Evolutionary conservation across 257 asterid genomes (phyloP), one percentile per base, ranked within the genome.

Genomic region (Solanum sejunctum): DNA sequence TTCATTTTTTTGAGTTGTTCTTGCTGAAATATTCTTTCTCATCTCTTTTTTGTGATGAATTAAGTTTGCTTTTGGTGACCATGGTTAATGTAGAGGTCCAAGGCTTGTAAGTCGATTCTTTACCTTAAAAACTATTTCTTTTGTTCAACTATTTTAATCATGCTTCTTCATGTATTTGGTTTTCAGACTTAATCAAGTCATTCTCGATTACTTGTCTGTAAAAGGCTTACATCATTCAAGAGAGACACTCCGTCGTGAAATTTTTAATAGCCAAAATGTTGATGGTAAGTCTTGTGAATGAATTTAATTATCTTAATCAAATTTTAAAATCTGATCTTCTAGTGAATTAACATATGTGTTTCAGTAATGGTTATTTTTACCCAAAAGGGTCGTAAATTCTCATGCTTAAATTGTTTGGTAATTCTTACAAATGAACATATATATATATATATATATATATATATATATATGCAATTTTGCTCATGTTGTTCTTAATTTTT

Each of bases 111-210:
- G 43, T 43, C 8, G 2, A 1, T 51, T 77, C 23, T 77, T 51
- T 72, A 72, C 11, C 43, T 8, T 1, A 70, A 70, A 70, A 17
- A 3, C 54, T 18, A 70, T 21, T 39, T 17, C 20, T 45, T 9
- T 66, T 73, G 49, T 82, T 18, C 60, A 15, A 5, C 84, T 78
- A 84, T 3, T 70, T 69, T 81, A 69, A 8, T 57, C 15, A 61
- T 84, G 43, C 15, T 54, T 86, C 32, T 84, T 17, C 8, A 8
- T 63, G 13, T 23, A 17, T 83, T 63, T 83, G 28, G 70, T 84
- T 67, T 75, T 85, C 84, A 91, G 91, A 91, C 73, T 91, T 81
- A 90, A 91, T 61, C 43, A 79, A 51, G 85, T 82, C 80, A 84
- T 91, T 83, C 72, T 84, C 36, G 91, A 91, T 84, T 89, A 88